Conservation (phyloP, 2,329 filamentous ascomycete genomes). For the Penicillium concentricum region DNA sequence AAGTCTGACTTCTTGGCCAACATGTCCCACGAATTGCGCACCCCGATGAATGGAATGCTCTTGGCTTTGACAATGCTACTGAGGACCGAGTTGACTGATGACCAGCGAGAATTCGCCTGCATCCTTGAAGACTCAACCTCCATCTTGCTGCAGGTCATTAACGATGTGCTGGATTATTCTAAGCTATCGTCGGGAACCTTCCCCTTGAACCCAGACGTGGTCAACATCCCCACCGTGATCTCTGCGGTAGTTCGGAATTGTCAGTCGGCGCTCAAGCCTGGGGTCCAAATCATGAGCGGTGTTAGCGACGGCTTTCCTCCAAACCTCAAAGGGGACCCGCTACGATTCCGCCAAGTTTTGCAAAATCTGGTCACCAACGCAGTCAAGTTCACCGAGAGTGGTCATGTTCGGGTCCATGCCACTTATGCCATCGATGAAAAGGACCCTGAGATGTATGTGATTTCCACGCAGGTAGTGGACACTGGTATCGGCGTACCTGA, state of each 20-base stretch:
- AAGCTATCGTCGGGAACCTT: constrained; percentile 62
- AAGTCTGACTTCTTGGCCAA: constrained; percentile 63
- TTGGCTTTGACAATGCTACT: constrained; percentile 59
- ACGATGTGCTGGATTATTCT: constrained; percentile 67
- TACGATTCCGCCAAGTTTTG: constrained; percentile 62
- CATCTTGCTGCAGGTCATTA: constrained; percentile 61
- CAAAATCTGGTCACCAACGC: constrained; percentile 63
- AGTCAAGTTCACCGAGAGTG: constrained; percentile 61
- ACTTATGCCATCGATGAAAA: constrained; percentile 45
- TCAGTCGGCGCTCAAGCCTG: constrained; percentile 47
- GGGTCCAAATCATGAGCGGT: constrained; percentile 48
- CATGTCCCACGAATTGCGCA: constrained; percentile 65
- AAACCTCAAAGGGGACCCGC: constrained; percentile 55
- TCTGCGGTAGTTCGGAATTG: constrained; percentile 53
- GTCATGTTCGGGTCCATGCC: constrained; percentile 50
- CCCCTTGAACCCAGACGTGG: constrained; percentile 54
- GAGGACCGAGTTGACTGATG: constrained; percentile 52
- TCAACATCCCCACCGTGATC: constrained; percentile 49
- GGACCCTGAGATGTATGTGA: constrained; percentile 39
- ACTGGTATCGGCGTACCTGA: constrained; percentile 55
- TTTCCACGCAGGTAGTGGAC: constrained; percentile 56
- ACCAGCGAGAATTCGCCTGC: constrained; percentile 57
- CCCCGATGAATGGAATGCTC: constrained; percentile 64
- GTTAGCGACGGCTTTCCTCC: constrained; percentile 49
- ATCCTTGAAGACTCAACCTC: constrained; percentile 62